Base-by-base conservation (phyloP, 352 stramenopile genomes). In the Pythium grandisporangium region DNA sequence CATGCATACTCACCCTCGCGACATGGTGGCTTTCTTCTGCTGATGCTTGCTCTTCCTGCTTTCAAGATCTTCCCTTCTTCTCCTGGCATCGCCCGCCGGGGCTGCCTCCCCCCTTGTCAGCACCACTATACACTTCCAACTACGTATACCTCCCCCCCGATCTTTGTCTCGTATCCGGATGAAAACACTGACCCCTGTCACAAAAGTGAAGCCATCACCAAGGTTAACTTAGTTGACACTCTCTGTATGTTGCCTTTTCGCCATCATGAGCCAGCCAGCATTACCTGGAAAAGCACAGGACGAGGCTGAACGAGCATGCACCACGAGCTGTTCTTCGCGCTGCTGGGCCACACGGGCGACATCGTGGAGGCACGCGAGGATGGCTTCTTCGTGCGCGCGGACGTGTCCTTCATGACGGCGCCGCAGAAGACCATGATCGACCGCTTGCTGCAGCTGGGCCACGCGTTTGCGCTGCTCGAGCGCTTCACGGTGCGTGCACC, bases 251-350 rank as follows among this genome's bases (percentile, higher is more conserved):
- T 13, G 6, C 22, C 6, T 44, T 8, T 21, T 12, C 23, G 6
- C 26, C n/a, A 13, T 20, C 3, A 29, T 29, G 12, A 35, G n/a
- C 7, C 16, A 14, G 42, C 5, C 36, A 19, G 32, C n/a, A n/a
- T n/a, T n/a, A n/a, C n/a, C n/a, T n/a, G n/a, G n/a, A n/a, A n/a
- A n/a, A n/a, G n/a, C n/a, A n/a, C n/a, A n/a, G n/a, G n/a, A n/a
- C n/a, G n/a, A n/a, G n/a, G n/a, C n/a, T n/a, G n/a, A n/a, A n/a
- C n/a, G n/a, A n/a, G n/a, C 5, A 88, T 88, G 75, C 75, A 84
- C 49, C 75, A 88, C 55, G 75, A 88, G 51, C 64, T 88, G 23
- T 81, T 88, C 55, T 58, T 88, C 42, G 75, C 75, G 48, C 52
- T 88, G 47, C 58, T 88, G 32, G 75, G 75, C 7, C 69, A 81